phyloP scores from a whole-genome alignment of 768 basidiomycete genomes.

The Boletus fagicola region DNA sequence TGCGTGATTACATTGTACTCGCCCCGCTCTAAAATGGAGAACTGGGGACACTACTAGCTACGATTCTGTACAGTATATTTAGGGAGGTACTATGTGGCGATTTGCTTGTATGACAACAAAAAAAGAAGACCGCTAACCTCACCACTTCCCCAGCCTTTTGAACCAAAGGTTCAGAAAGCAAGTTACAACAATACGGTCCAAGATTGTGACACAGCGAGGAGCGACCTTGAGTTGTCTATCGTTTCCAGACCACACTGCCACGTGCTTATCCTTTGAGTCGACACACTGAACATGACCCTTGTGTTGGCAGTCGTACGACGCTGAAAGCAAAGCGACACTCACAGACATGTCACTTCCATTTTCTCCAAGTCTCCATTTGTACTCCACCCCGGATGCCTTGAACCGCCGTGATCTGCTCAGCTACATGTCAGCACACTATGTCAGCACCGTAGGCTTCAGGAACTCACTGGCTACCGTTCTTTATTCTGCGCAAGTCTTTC shows the following conservation, averaged over 20 bases:
- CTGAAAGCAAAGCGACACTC: constrained; percentile 19
- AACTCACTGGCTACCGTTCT: constrained; percentile 52
- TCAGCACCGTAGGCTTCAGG: background rate
- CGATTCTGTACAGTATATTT: constrained; percentile 12
- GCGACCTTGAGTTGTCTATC: constrained; percentile 41
- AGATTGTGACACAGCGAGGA: constrained; percentile 37
- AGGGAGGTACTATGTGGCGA: background rate
- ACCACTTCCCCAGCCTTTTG: constrained; percentile 44
- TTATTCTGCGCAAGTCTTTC: constrained; percentile 47
- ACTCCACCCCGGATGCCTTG: constrained; percentile 46
- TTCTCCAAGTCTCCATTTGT: constrained; percentile 55
- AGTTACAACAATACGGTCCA: constrained; percentile 54
- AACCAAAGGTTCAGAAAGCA: constrained; percentile 54
- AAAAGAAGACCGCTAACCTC: constrained; percentile 4
- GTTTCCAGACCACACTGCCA: constrained; percentile 47
- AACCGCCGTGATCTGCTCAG: constrained; percentile 50
- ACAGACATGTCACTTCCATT: constrained; percentile 47
- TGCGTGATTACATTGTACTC: constrained; percentile 15
- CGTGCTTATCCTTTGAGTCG: constrained; percentile 45
- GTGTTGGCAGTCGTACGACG: background rate
- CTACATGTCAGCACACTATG: constrained; percentile 1
- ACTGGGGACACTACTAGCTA: background rate
- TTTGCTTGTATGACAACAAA: background rate
- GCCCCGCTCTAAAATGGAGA: background rate
- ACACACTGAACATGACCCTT: constrained; percentile 41